A percentile compares a stretch with the other conserved stretches of the same genome.
These are phyloP conservation scores for Hypoxylon sp. DNA, from an alignment of 2,329 filamentous ascomycete genomes.

Conservation along the genomic window DNA sequence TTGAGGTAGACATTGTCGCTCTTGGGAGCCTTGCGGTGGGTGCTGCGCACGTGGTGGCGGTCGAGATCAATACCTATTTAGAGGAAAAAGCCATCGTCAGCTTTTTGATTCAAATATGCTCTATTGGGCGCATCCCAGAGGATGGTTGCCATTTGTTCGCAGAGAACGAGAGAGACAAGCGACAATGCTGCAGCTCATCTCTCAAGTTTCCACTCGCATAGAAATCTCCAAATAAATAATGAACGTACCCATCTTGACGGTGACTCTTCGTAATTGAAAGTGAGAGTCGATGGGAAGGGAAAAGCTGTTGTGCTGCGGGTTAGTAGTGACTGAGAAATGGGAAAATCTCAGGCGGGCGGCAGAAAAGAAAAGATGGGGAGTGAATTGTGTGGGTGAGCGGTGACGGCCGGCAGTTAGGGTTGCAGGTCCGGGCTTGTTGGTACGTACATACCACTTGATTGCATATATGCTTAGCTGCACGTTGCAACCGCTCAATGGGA, in stretches of 20 bases:
- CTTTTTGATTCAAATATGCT: conserved; percentile 74
- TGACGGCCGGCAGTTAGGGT: conserved; percentile 62
- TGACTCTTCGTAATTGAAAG: conserved; percentile 53
- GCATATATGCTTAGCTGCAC: background rate
- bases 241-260: conserved; percentile 72
- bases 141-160: conserved; percentile 38
- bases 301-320: conserved; percentile 55
- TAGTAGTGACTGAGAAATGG: conserved; percentile 44
- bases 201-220: conserved; percentile 53
- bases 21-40: conserved; percentile 95
- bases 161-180: conserved; percentile 39
- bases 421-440: too few species aligned
- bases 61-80: conserved; percentile 78
- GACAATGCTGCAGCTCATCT: conserved; percentile 10
- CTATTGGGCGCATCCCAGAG: conserved; percentile 53
- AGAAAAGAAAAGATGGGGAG: conserved; percentile 36
- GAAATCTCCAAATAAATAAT: conserved; percentile 59
- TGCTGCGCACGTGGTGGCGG: conserved; percentile 75
- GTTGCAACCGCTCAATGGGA: background rate
- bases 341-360: conserved; percentile 40
- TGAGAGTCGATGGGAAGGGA: conserved; percentile 57
- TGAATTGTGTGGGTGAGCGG: conserved; percentile 56
- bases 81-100: conserved; percentile 67
- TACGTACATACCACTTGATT: background rate
- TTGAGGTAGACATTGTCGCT: conserved; percentile 98